Evolutionary conservation across 768 basidiomycete species (phyloP).

Genomic region (Mrakia hoshinonis): DNA sequence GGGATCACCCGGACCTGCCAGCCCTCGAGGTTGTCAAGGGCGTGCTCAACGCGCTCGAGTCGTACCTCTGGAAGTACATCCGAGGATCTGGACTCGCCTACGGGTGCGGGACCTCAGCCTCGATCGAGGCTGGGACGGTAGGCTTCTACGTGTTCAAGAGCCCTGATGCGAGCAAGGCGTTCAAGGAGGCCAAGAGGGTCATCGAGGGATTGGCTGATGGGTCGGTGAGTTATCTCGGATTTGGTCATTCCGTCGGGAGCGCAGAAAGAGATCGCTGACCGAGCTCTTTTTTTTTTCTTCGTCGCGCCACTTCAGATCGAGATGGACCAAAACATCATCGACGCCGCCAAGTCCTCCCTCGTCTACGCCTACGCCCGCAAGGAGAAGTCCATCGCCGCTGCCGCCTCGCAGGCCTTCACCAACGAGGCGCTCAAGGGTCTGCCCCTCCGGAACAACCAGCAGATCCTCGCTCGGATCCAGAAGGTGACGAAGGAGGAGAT

Average conservation of each 20-base stretch:
- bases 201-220: conserved; percentile 72
- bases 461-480: conserved; percentile 69
- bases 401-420: conserved; percentile 72
- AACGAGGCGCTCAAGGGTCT: conserved; percentile 89
- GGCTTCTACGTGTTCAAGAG: conserved; percentile 66
- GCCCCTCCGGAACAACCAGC: conserved; percentile 60
- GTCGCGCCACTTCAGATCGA: conserved; percentile 54
- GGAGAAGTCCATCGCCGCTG: conserved; percentile 77
- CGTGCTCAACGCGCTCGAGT: conserved; percentile 79
- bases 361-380: conserved; percentile 72
- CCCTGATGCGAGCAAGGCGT: conserved; percentile 69
- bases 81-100: conserved; percentile 93
- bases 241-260: background rate
- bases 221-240: conserved; percentile 50
- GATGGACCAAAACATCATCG: conserved; percentile 69
- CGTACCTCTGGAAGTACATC: conserved; percentile 52
- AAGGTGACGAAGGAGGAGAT: conserved; percentile 72
- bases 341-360: conserved; percentile 84
- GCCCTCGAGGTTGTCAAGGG: conserved; percentile 76
- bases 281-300: conserved; percentile 7
- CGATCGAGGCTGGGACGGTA: conserved; percentile 68
- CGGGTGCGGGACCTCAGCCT: conserved; percentile 66
- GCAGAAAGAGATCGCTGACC: background rate
- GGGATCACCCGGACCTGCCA: conserved; percentile 71
- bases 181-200: conserved; percentile 67